phyloP scores from a whole-genome alignment of 2,329 filamentous ascomycete genomes.

The Orbilia ellipsospora region DNA sequence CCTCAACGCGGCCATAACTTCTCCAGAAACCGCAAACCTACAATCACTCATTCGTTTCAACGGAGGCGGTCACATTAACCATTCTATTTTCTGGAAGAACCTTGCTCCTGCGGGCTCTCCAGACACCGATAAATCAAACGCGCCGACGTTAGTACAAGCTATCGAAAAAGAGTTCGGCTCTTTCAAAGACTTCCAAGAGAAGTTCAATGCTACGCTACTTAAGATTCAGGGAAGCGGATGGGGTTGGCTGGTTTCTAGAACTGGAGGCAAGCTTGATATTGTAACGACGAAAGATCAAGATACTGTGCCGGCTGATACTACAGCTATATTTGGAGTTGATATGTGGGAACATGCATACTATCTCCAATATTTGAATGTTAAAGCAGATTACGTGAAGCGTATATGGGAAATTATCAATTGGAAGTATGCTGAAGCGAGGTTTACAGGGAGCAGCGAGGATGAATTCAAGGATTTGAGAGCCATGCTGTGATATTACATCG shows the following conservation, averaged over 20 bases:
- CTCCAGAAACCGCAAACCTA: constrained; percentile 34
- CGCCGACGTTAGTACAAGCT: constrained; percentile 71
- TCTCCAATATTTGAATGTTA: constrained; percentile 81
- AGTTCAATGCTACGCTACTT: constrained; percentile 74
- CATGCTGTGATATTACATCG: constrained; percentile 23
- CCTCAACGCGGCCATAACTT: constrained; percentile 74
- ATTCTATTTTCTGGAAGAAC: constrained; percentile 91
- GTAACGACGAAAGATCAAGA: constrained; percentile 89
- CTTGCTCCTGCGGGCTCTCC: constrained; percentile 72
- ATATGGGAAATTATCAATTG: constrained; percentile 85
- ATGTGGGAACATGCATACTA: constrained; percentile 96
- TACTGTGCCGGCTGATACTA: constrained; percentile 73
- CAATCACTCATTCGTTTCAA: constrained; percentile 77
- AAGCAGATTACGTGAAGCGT: constrained; percentile 78
- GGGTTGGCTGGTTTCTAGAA: constrained; percentile 83
- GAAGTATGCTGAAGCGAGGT: constrained; percentile 75
- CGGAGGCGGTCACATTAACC: constrained; percentile 92
- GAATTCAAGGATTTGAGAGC: constrained; percentile 48
- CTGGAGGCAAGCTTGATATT: constrained; percentile 71
- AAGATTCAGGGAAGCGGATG: constrained; percentile 85
- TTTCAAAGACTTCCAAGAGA: constrained; percentile 73
- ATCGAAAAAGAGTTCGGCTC: constrained; percentile 77
- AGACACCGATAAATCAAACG: constrained; percentile 69
- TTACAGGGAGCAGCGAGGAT: constrained; percentile 61
- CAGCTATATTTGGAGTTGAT: constrained; percentile 81